Evolutionary conservation across 2,329 filamentous ascomycete genomes (phyloP).

Genomic region (Pestalotiopsis sp.): DNA sequence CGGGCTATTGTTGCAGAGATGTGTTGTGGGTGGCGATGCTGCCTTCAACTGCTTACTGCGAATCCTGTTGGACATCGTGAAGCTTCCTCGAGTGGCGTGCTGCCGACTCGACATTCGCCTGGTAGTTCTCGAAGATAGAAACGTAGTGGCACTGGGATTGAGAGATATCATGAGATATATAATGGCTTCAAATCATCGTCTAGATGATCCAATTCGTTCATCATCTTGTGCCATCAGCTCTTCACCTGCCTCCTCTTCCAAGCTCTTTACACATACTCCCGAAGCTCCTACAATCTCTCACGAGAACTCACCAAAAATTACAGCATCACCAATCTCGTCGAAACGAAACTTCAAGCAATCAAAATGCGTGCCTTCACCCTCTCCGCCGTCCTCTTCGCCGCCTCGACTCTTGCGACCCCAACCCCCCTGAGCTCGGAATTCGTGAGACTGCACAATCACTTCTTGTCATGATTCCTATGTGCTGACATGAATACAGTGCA

Average conservation of each 20-base stretch:
- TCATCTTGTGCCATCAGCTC: not conserved
- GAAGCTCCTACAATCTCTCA: not conserved
- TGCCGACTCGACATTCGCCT: not conserved
- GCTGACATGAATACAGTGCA: not conserved
- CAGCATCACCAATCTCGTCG: not conserved
- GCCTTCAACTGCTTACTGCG: not conserved
- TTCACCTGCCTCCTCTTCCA: not conserved
- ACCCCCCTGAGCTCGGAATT: not conserved
- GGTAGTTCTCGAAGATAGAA: not conserved
- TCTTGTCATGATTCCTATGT: not conserved
- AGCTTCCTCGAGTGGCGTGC: not conserved
- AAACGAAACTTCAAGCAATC: too few species aligned
- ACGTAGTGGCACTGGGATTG: not conserved
- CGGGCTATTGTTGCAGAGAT: not conserved
- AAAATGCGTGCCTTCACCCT: not conserved
- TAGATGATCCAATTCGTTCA: not conserved
- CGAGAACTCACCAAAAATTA: not conserved
- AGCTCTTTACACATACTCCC: not conserved
- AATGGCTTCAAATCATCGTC: not conserved
- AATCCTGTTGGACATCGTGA: not conserved
- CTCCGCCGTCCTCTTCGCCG: not conserved
- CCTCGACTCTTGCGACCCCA: not conserved
- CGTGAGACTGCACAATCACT: not conserved
- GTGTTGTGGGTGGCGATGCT: not conserved
- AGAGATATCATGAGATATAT: not conserved